A percentile compares a stretch with the other conserved stretches of the same genome.
phyloP scores from a whole-genome alignment of 768 basidiomycete species.

The Tricholoma bakamatsutake region DNA sequence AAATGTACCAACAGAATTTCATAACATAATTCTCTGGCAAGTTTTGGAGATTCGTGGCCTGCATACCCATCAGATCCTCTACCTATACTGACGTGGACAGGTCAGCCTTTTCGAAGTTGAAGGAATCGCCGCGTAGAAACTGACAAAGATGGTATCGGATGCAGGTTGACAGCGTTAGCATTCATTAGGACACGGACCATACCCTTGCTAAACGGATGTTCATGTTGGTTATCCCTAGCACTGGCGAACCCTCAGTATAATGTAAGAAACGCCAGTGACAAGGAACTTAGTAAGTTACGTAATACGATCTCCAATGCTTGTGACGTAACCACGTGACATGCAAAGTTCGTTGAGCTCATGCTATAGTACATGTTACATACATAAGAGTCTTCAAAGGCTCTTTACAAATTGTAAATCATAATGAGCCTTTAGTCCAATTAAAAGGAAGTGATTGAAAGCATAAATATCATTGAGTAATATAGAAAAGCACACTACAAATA shows the following conservation, averaged over 20 bases:
- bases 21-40: slow-evolving; percentile 89
- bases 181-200: slow-evolving; percentile 11
- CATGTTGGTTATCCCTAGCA: slow-evolving; percentile 23
- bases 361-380: too few species aligned
- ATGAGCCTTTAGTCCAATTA: too few species aligned
- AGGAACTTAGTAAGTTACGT: background rate
- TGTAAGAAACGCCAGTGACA: too few species aligned
- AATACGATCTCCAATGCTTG: too few species aligned
- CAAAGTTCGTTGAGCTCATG: too few species aligned
- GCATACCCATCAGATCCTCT: slow-evolving; percentile 88
- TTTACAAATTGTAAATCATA: too few species aligned
- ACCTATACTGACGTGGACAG: slow-evolving; percentile 40
- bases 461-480: too few species aligned
- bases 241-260: background rate
- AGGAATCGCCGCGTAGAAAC: background rate
- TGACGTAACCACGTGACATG: too few species aligned
- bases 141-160: background rate
- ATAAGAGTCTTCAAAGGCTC: too few species aligned
- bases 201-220: slow-evolving; percentile 48
- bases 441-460: too few species aligned
- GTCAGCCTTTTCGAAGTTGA: background rate
- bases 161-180: background rate
- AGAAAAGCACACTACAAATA: too few species aligned
- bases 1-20: slow-evolving; percentile 55
- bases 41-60: slow-evolving; percentile 90